These are phyloP conservation scores for Picochlorum sp. DNA, from an alignment of 139 green algal genomes.

Conservation along the genomic window DNA sequence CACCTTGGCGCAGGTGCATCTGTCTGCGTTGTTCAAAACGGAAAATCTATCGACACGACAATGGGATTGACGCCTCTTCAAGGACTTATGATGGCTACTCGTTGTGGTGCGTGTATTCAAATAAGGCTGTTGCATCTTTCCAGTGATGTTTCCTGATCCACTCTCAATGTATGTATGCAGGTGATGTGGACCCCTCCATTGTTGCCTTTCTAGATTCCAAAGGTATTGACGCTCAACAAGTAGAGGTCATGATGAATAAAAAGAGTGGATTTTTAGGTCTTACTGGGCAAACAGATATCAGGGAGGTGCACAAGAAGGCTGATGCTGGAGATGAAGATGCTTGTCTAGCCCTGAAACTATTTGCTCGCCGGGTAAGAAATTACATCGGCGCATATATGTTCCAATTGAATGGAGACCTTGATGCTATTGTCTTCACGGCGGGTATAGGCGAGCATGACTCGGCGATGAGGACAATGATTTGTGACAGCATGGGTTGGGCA, in stretches of 20 bases:
- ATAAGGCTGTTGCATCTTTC: slow-evolving; percentile 4
- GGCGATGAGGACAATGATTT: slow-evolving; percentile 6
- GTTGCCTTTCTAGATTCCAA: background rate
- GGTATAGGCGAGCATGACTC: slow-evolving; percentile 36
- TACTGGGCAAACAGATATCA: slow-evolving; percentile 50
- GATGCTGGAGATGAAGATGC: slow-evolving; percentile 36
- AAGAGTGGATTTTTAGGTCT: slow-evolving; percentile 41
- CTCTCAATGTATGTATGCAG: background rate
- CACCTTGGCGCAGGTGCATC: slow-evolving; percentile 75
- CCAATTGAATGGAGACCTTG: slow-evolving; percentile 56
- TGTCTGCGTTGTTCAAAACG: slow-evolving; percentile 58
- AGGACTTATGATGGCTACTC: slow-evolving; percentile 28
- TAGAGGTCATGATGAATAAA: slow-evolving; percentile 81
- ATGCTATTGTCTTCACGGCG: slow-evolving; percentile 83
- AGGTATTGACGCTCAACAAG: slow-evolving; percentile 23
- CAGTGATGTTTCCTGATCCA: background rate
- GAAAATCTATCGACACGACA: slow-evolving; percentile 16
- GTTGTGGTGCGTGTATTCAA: slow-evolving; percentile 19
- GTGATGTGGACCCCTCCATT: slow-evolving; percentile 5
- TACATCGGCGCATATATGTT: slow-evolving; percentile 80
- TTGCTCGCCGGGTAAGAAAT: slow-evolving; percentile 69
- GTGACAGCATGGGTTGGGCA: slow-evolving; percentile 18
- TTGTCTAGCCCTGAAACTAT: slow-evolving; percentile 71
- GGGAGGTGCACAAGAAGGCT: slow-evolving; percentile 42
- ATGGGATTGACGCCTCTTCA: slow-evolving; percentile 33